Evolutionary conservation across 176 grass and related monocot genomes (phyloP), one percentile per base, ranked within the genome.

Genomic region (Panicum miliaceum): DNA sequence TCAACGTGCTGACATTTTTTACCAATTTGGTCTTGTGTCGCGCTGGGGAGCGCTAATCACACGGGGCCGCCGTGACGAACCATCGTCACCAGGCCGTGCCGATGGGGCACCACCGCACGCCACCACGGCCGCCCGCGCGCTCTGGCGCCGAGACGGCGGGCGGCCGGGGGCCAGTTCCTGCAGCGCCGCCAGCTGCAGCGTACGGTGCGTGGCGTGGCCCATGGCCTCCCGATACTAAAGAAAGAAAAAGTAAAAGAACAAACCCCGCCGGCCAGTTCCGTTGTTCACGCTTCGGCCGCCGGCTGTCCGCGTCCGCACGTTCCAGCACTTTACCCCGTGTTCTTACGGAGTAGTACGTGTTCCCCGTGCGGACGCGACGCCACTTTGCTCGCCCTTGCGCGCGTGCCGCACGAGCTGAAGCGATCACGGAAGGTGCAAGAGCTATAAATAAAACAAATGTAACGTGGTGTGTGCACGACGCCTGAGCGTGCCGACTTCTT

Each of bases 391-490:
- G 1, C 11, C 3, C 29, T 23, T 14, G 3, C 43, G 27, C 45
- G 16, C 75, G 59, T 41, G 78, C 27, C 40, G 47, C 78, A 54
- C 64, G 47, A 20, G 59, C 26, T 32, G 40, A 61, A 45, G 61
- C 22, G 36, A 43, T 26, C 8, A 5, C 37, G 14, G 7, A 22
- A 26, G 10, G 14, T 11, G 46, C 70, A 10, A 13, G n/a, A 10
- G 0, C 22, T 12, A 3, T 2, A 8, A 19, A 8, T 8, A 54
- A 53, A 58, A 32, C 29, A 0, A 59, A 61, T 45, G 38, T 68
- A 36, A 68, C 5, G 61, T 18, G 62, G 32, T 81, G 80, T 35
- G 71, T 60, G 19, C 16, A 79, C 69, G 42, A 12, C 57, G 58
- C 51, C 8, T 6, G n/a, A 5, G 13, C 63, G 15, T 14, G 46